Conservation (phyloP, 805 yeast species). For the Jamesozyma rosinii region DNA sequence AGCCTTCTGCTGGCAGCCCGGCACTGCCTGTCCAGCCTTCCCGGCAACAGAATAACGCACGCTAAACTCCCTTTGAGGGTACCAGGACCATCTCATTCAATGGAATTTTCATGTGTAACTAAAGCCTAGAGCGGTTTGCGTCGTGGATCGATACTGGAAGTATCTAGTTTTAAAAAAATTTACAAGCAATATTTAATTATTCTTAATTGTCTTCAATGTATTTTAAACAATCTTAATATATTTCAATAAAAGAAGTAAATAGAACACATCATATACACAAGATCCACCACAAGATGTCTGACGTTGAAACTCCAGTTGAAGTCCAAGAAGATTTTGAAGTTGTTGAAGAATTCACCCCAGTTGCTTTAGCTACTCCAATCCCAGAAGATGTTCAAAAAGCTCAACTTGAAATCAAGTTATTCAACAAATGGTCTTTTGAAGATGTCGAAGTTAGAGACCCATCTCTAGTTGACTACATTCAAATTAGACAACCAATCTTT, state of each 20-base stretch:
- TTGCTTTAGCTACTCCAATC: conserved; percentile 85
- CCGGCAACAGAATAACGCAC: background rate
- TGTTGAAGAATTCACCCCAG: conserved; percentile 66
- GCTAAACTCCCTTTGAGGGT: background rate
- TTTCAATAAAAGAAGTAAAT: background rate
- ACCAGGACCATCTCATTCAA: background rate
- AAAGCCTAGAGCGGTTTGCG: background rate
- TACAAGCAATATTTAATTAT: background rate
- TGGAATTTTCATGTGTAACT: background rate
- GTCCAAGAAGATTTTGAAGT: conserved; percentile 54
- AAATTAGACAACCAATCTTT: conserved; percentile 94
- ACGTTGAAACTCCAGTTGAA: conserved; percentile 53
- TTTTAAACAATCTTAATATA: background rate
- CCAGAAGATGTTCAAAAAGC: conserved; percentile 96
- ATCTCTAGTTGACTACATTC: conserved; percentile 96
- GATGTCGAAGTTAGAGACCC: conserved; percentile 96
- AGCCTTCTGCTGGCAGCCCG: background rate
- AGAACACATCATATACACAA: conserved; percentile 6
- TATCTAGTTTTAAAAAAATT: background rate
- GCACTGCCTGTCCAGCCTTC: background rate
- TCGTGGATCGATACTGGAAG: background rate
- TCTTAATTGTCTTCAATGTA: background rate
- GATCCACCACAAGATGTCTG: conserved; percentile 55
- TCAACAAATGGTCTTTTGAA: conserved; percentile 99
- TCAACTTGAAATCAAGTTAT: conserved; percentile 90